Percentiles rank a stretch among this genome's conserved stretches.
Conservation (phyloP, 2,329 filamentous ascomycete species). For the Xylogone sp. region DNA sequence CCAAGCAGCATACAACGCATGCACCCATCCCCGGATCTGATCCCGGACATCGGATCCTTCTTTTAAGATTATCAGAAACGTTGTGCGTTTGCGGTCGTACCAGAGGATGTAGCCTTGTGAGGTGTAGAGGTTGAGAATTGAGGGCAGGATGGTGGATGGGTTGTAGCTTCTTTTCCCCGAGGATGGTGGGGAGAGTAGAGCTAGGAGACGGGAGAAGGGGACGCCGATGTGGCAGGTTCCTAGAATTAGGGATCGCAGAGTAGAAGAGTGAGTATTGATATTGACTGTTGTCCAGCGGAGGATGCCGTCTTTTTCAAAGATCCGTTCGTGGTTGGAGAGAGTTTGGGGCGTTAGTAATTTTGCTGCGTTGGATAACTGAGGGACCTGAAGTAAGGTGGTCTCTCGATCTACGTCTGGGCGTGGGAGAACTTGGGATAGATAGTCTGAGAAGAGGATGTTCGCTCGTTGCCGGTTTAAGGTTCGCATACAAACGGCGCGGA, state of each 20-base stretch:
- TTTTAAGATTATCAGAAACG: constrained; percentile 60
- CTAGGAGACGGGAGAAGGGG: constrained; percentile 33
- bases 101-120: constrained; percentile 59
- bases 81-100: constrained; percentile 40
- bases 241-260: no score
- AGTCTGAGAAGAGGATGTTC: constrained; percentile 67
- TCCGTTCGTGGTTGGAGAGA: constrained; percentile 46
- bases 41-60: constrained; percentile 42
- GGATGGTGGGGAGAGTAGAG: constrained; percentile 23
- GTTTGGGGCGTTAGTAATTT: not conserved
- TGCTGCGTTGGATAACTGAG: no score
- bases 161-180: constrained; percentile 21
- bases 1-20: constrained; percentile 47
- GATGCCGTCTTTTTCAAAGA: constrained; percentile 62
- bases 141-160: no score
- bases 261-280: no score
- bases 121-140: constrained; percentile 50
- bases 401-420: constrained; percentile 21
- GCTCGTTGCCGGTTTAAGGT: constrained; percentile 84
- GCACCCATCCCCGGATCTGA: constrained; percentile 60
- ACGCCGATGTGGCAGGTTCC: constrained; percentile 54
- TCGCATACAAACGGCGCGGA: constrained; percentile 77
- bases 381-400: no score
- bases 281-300: constrained; percentile 48
- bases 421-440: constrained; percentile 36